These are phyloP conservation scores for Actinomortierella ambigua DNA, from an alignment of 371 early-diverging fungal species.

Conservation along the genomic window DNA sequence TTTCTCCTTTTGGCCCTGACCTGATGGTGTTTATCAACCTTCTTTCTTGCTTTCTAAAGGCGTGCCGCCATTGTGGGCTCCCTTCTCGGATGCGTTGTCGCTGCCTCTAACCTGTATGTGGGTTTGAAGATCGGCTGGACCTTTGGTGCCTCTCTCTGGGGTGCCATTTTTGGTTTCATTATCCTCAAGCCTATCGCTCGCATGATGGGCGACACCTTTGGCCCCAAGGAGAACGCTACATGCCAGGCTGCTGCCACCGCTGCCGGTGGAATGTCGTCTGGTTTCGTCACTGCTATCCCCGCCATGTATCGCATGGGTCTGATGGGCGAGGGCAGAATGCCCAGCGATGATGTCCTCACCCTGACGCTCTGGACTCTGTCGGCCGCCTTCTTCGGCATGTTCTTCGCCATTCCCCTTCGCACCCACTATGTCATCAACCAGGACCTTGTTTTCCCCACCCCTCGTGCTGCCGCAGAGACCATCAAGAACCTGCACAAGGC, in stretches of 20 bases:
- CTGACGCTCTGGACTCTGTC: slow-evolving; percentile 61
- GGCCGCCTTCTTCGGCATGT: slow-evolving; percentile 76
- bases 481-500: slow-evolving; percentile 68
- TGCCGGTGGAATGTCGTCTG: slow-evolving; percentile 73
- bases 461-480: slow-evolving; percentile 72
- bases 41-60: slow-evolving; percentile 21
- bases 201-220: slow-evolving; percentile 64
- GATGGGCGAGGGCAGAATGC: slow-evolving; percentile 44
- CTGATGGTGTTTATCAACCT: not conserved
- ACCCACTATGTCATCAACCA: slow-evolving; percentile 74
- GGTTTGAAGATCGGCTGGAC: slow-evolving; percentile 77
- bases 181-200: slow-evolving; percentile 69
- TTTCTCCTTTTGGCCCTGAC: too few relatives aligned
- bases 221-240: slow-evolving; percentile 75
- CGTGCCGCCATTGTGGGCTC: slow-evolving; percentile 71
- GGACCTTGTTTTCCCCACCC: slow-evolving; percentile 76
- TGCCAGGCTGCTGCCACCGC: slow-evolving; percentile 78
- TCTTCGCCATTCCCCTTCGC: slow-evolving; percentile 80
- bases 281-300: slow-evolving; percentile 75
- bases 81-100: slow-evolving; percentile 70
- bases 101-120: slow-evolving; percentile 76
- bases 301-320: slow-evolving; percentile 75
- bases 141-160: slow-evolving; percentile 72
- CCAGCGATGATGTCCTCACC: slow-evolving; percentile 32
- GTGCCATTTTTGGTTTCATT: slow-evolving; percentile 70